These are phyloP conservation scores for Nakazawaea peltata DNA, from an alignment of 805 yeast genomes.

Conservation along the genomic window DNA sequence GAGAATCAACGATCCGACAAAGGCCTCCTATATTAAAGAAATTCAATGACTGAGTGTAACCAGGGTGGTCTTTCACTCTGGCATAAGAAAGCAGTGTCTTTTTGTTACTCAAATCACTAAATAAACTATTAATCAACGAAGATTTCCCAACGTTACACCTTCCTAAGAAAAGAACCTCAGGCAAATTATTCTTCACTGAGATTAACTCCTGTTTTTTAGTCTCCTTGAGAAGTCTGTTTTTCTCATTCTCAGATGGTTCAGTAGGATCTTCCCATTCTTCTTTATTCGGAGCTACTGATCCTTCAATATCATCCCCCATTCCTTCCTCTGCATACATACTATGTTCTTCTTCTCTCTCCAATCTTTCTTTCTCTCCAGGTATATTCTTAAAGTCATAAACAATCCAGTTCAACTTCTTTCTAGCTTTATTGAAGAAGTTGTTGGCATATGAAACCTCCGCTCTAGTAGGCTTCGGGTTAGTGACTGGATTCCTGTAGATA, in stretches of 20 bases:
- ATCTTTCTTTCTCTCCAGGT: conserved; percentile 42
- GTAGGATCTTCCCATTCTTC: background rate
- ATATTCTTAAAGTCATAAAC: conserved; percentile 42
- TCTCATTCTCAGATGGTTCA: conserved; percentile 11
- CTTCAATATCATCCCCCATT: background rate
- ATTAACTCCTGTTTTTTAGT: conserved; percentile 17
- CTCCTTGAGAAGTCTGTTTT: conserved; percentile 19
- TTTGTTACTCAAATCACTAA: conserved; percentile 29
- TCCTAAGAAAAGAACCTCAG: conserved; percentile 74
- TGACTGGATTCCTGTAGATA: background rate
- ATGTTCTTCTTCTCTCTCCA: conserved; percentile 12
- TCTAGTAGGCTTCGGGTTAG: conserved; percentile 12
- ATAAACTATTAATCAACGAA: conserved; percentile 56
- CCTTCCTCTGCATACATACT: conserved; percentile 8
- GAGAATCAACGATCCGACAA: conserved; percentile 71
- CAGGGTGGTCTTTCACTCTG: conserved; percentile 24
- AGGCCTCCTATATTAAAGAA: conserved; percentile 60
- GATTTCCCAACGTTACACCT: conserved; percentile 86
- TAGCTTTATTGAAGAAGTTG: conserved; percentile 38
- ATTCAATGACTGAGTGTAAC: conserved; percentile 54
- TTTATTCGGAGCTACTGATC: conserved; percentile 8
- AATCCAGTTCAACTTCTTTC: conserved; percentile 53
- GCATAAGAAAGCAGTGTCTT: conserved; percentile 32
- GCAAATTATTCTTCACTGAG: conserved; percentile 32
- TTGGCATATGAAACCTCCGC: conserved; percentile 20